Evolutionary conservation across 192 early-diverging fungal species (phyloP).

Genomic region (Fimicolochytrium jonesii): DNA sequence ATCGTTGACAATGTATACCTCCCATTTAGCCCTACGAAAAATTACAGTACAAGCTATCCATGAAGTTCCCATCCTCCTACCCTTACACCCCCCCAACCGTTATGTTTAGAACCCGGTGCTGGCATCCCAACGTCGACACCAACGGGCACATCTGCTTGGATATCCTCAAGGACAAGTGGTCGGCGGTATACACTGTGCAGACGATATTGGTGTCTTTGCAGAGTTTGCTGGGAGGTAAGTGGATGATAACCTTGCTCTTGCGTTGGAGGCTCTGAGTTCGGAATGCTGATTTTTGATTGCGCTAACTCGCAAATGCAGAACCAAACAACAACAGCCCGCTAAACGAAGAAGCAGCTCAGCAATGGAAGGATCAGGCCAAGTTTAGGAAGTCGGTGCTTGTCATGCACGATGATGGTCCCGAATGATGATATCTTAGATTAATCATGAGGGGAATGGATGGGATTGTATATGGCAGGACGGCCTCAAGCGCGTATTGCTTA

Average conservation of each 20-base stretch:
- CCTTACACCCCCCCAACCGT: slow-evolving; percentile 48
- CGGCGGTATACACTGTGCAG: slow-evolving; percentile 52
- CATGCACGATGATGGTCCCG: too few relatives aligned
- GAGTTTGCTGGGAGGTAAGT: slow-evolving; percentile 46
- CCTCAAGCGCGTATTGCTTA: too few relatives aligned
- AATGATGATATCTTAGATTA: too few relatives aligned
- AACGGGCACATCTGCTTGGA: slow-evolving; percentile 48
- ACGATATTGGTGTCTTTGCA: slow-evolving; percentile 53
- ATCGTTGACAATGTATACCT: too few relatives aligned
- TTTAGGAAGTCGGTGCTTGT: slow-evolving; percentile 13
- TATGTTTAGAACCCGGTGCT: slow-evolving; percentile 41
- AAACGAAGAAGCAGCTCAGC: slow-evolving; percentile 43
- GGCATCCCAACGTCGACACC: slow-evolving; percentile 51
- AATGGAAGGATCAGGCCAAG: slow-evolving; percentile 34
- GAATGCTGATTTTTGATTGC: too few relatives aligned
- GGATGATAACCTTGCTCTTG: too few relatives aligned
- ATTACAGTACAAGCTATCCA: slow-evolving; percentile 43
- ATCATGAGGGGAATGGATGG: too few relatives aligned
- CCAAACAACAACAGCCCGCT: slow-evolving; percentile 55
- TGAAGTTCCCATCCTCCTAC: slow-evolving; percentile 50
- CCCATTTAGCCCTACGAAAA: slow-evolving; percentile 43
- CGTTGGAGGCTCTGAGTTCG: not conserved
- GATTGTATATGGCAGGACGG: too few relatives aligned
- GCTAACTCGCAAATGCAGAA: too few relatives aligned
- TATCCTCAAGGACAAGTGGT: slow-evolving; percentile 61